Evolutionary conservation across 2,329 filamentous ascomycete species (phyloP).

Genomic region (Colletotrichum sp.): DNA sequence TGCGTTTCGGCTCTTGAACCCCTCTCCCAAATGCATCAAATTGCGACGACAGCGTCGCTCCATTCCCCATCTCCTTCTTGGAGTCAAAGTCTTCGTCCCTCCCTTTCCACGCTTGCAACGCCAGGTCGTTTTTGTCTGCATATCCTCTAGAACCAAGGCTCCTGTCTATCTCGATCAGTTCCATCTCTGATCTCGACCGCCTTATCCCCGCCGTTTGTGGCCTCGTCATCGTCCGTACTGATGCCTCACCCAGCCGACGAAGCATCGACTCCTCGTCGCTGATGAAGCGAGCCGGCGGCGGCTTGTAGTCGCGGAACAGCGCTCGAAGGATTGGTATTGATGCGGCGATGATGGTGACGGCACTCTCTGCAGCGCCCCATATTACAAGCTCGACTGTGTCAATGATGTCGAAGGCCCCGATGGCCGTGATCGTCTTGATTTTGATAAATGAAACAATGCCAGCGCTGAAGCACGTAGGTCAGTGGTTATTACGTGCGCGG

Average conservation of each 20-base stretch:
- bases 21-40: not conserved
- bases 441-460: conserved; percentile 35
- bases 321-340: conserved; percentile 36
- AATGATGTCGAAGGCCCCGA: conserved; percentile 24
- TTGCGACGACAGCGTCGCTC: not conserved
- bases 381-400: conserved; percentile 27
- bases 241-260: not conserved
- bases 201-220: not conserved
- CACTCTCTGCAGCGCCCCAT: conserved; percentile 32
- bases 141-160: not conserved
- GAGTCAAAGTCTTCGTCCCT: not conserved
- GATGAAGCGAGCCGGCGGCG: not conserved
- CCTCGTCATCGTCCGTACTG: not conserved
- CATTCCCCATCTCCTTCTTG: not conserved
- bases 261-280: conserved; percentile 11
- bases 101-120: not conserved
- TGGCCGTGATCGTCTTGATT: conserved; percentile 28
- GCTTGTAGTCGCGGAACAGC: conserved; percentile 22
- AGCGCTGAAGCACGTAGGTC: conserved; percentile 25
- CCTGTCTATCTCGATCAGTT: not conserved
- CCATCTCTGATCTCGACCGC: not conserved
- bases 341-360: conserved; percentile 35
- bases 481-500: not conserved
- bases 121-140: not conserved
- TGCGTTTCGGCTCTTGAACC: not conserved